Evolutionary conservation across 441 rosid species (phyloP), one percentile per base, ranked within the genome.

Genomic region (Viola pubescens): DNA sequence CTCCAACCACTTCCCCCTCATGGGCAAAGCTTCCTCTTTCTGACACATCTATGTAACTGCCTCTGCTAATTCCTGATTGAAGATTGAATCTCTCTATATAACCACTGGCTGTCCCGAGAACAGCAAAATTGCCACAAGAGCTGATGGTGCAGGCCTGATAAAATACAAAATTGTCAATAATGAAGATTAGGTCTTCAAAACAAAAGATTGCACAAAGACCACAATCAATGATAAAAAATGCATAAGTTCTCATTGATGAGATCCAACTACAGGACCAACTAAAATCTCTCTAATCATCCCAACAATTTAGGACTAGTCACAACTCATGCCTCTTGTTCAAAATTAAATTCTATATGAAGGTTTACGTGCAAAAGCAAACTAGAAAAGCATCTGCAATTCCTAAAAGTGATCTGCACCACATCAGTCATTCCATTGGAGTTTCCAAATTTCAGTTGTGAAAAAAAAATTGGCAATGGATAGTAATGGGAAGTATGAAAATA

Each of bases 61-160:
- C 97, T 60, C 97, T 83, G 77, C 95, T 85, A 52, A 80, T 75
- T 72, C 99, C 99, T 68, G 99, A 90, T 66, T 94, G 99, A 70
- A 94, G 94, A 61, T 94, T 94, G 77, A 94, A 94, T 60, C 88
- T 76, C 78, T 94, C 99, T 52, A 94, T 84, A 94, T 92, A 94
- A 67, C 99, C 99, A 76, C 94, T 77, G 0, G 89, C 84, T 14
- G 97, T 90, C 68, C 99, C 99, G 0, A 94, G 74, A 62, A 94
- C 77, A 49, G 95, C 94, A 78, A 90, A 90, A 78, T 94, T 90
- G 67, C 99, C 97, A 70, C 99, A 94, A 7, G 97, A 94, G 77
- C 95, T 94, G 57, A 94, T 90, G 52, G 89, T 63, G 60, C 99
- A 94, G 45, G 90, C 94, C 99, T 94, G 62, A 60, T 37, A 40